Conservation (phyloP, 305 asterid genomes). For the Salvia sclarea region DNA sequence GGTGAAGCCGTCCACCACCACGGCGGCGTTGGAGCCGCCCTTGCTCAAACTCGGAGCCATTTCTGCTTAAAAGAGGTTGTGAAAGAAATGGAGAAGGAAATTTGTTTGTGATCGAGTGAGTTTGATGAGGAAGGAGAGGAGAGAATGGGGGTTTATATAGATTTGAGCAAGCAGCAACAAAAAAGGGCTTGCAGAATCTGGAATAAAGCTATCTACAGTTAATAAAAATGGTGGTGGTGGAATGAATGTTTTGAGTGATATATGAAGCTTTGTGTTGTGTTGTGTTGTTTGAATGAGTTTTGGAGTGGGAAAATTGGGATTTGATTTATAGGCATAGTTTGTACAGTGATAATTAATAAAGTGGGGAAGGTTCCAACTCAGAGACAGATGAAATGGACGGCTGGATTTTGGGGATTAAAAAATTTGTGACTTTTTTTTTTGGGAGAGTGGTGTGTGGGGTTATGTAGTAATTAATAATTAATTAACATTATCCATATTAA, state of each 20-base stretch:
- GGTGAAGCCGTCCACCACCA: slow-evolving; percentile 39
- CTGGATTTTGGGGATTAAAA: slow-evolving; percentile 6
- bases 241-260: background rate
- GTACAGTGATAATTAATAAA: background rate
- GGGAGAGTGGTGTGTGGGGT: background rate
- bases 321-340: slow-evolving; percentile 49
- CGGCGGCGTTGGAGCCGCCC: slow-evolving; percentile 43
- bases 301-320: slow-evolving; percentile 22
- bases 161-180: slow-evolving; percentile 10
- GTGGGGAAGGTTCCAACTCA: slow-evolving; percentile 31
- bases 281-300: slow-evolving; percentile 18
- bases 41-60: slow-evolving; percentile 78
- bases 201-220: slow-evolving; percentile 19
- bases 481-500: slow-evolving; percentile 34
- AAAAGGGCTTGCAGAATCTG: slow-evolving; percentile 18
- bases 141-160: slow-evolving; percentile 32
- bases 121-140: slow-evolving; percentile 29
- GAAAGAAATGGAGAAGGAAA: too few species aligned
- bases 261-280: too few species aligned
- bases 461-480: slow-evolving; percentile 19
- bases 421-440: background rate
- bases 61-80: too few species aligned
- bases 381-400: slow-evolving; percentile 39
- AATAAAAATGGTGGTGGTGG: background rate
- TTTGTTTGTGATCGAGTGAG: too few species aligned